Evolutionary conservation across 78 protist species (phyloP), one percentile per base, ranked within the genome.

Genomic region (slime mould (Dictyostelium discoideum)): DNA sequence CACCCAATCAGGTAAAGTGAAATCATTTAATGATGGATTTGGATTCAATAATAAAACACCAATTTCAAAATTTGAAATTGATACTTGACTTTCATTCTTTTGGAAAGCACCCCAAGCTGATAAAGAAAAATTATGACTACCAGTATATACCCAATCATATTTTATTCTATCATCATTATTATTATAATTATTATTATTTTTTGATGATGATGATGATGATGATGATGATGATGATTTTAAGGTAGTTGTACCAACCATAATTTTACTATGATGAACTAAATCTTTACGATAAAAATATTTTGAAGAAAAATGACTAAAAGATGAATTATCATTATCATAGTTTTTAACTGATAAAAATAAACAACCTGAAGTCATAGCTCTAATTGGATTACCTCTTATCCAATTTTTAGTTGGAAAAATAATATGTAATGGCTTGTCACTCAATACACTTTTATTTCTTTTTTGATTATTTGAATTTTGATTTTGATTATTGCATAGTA

Each of bases 91-190:
- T 16, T 72, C 29, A 26, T 90, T 72, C 29, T 90, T 90, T 90
- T 90, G 94, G 22, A 72, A 50, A 3, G 82, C 77, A 37, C 94
- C 94, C 94, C 86, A 90, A 3, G 94, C 94, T 7, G 87, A n/a
- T 40, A 63, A 40, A 29, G 94, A 90, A 50, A 90, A 67, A 44
- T 90, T 90, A 48, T 90, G 94, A 32, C 94, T 90, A 6, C 94
- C 94, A 5, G 85, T 77, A 72, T 90, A 90, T 0, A 90, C 24
- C 86, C 86, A 90, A 69, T 90, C 94, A 67, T 77, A 90, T 80
- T 86, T 63, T 16, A 63, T 29, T 9, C 44, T 24, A 10, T 26
- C 22, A 54, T 54, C 16, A 54, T 54, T 54, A 54, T 54, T 54
- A n/a, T 11, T 8, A 9, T 20, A 0, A 22, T 18, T 22, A 22